Percentiles rank a stretch among this genome's conserved stretches.
Conservation (phyloP, 73 alveolate species). For the Symbiodinium natans region DNA sequence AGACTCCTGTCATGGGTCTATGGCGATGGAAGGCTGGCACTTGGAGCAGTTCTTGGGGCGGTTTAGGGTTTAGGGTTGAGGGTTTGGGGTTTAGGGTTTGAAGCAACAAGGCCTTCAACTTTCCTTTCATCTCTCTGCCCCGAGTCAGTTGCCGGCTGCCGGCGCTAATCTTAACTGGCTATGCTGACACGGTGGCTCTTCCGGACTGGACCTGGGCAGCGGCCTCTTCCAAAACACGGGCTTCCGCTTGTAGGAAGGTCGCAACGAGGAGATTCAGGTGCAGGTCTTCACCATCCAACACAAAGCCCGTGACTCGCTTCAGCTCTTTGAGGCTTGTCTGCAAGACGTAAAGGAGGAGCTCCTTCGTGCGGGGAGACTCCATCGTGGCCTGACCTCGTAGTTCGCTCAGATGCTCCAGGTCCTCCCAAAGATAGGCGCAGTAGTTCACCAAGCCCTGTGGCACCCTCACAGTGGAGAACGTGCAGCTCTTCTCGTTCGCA, state of each 20-base stretch:
- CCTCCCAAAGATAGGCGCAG: not conserved
- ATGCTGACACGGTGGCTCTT: not conserved
- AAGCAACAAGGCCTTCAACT: too few species aligned
- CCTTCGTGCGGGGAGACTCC: not conserved
- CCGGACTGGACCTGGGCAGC: not conserved
- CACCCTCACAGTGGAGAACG: not conserved
- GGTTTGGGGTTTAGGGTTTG: too few species aligned
- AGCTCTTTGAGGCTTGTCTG: not conserved
- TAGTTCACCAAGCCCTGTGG: not conserved
- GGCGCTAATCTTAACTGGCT: too few species aligned
- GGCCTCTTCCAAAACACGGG: not conserved
- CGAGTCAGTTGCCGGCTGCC: too few species aligned
- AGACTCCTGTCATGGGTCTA: too few species aligned
- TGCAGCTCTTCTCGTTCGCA: not conserved
- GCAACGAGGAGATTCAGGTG: not conserved
- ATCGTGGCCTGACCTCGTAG: not conserved
- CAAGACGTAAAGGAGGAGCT: not conserved
- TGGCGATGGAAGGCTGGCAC: too few species aligned
- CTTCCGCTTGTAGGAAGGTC: not conserved
- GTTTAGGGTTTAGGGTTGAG: too few species aligned
- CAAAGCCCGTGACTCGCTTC: not conserved
- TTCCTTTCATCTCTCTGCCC: too few species aligned
- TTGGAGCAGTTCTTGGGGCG: too few species aligned
- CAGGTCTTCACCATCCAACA: not conserved
- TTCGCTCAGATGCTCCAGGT: not conserved